A percentile compares a stretch with the other conserved stretches of the same genome.
These are phyloP conservation scores for Paracorniculantispora psalliotae DNA, from an alignment of 2,329 filamentous ascomycete genomes.

Conservation along the genomic window DNA sequence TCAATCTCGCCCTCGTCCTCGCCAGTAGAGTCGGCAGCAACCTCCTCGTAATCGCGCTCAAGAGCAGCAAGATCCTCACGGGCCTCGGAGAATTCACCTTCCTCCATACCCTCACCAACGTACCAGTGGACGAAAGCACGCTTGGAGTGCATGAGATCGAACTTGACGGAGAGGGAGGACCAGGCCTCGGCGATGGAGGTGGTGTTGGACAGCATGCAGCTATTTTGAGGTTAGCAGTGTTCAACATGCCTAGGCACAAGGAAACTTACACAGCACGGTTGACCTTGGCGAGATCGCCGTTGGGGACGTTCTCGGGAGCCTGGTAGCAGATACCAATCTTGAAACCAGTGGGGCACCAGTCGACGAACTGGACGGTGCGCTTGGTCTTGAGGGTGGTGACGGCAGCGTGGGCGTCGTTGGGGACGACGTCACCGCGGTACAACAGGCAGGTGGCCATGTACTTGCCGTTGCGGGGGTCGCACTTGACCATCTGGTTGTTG, in stretches of 20 bases:
- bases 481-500: constrained; percentile 99
- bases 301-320: constrained; percentile 90
- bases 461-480: constrained; percentile 96
- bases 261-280: constrained; percentile 88
- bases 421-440: constrained; percentile 97
- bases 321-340: constrained; percentile 99
- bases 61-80: constrained; percentile 97
- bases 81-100: constrained; percentile 98
- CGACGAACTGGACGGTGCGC: constrained; percentile 98
- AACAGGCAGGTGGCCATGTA: constrained; percentile 99
- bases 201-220: constrained; percentile 98
- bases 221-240: constrained; percentile 33
- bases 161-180: constrained; percentile 94
- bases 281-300: constrained; percentile 96
- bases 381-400: constrained; percentile 98
- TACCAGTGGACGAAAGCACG: constrained; percentile 99
- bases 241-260: neutral
- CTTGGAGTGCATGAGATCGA: constrained; percentile 99
- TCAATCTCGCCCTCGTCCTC: constrained; percentile 84
- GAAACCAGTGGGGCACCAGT: constrained; percentile 99
- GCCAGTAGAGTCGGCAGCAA: constrained; percentile 88
- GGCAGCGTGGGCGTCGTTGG: constrained; percentile 88
- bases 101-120: constrained; percentile 99
- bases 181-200: constrained; percentile 98
- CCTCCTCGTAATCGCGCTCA: constrained; percentile 98